Conservation (phyloP, 1,284 basidiomycete genomes). For the Austroboletus niveus region DNA sequence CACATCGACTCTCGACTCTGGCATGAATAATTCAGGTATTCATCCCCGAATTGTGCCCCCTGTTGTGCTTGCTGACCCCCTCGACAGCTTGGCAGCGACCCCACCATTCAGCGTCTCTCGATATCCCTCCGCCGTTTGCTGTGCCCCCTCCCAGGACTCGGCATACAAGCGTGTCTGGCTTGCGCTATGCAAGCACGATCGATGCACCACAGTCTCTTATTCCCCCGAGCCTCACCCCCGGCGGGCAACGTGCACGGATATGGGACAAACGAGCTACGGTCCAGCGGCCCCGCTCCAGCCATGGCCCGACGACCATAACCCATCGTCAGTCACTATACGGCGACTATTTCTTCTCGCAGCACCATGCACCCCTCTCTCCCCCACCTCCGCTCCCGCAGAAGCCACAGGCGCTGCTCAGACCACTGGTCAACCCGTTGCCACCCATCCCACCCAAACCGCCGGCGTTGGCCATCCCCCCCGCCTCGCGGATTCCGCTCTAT, state of each 20-base stretch:
- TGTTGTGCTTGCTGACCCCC: conserved; percentile 2
- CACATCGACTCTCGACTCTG: too few relatives aligned
- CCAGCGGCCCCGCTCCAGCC: conserved; percentile 14
- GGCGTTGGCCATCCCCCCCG: conserved; percentile 14
- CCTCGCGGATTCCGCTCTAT: conserved; percentile 31
- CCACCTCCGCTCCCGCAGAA: conserved; percentile 38
- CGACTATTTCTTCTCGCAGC: conserved; percentile 25
- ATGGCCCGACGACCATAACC: conserved; percentile 5
- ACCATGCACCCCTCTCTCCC: conserved; percentile 14
- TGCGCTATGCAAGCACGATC: neutral
- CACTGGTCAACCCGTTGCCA: conserved; percentile 22
- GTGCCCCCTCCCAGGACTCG: conserved; percentile 19
- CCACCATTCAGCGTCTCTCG: conserved; percentile 26
- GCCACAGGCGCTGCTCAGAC: conserved; percentile 24
- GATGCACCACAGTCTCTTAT: conserved; percentile 13
- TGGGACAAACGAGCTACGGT: conserved; percentile 19
- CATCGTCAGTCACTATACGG: conserved; percentile 28
- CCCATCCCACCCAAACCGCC: conserved; percentile 34
- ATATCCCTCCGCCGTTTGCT: conserved; percentile 12
- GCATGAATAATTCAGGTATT: neutral
- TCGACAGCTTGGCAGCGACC: conserved; percentile 21
- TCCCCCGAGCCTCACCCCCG: conserved; percentile 17
- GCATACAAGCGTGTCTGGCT: conserved; percentile 19
- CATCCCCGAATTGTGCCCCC: neutral
- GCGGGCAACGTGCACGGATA: conserved; percentile 15